Base-by-base conservation (phyloP, 2,329 filamentous ascomycete species). In the Hymenoscyphus albidus region DNA sequence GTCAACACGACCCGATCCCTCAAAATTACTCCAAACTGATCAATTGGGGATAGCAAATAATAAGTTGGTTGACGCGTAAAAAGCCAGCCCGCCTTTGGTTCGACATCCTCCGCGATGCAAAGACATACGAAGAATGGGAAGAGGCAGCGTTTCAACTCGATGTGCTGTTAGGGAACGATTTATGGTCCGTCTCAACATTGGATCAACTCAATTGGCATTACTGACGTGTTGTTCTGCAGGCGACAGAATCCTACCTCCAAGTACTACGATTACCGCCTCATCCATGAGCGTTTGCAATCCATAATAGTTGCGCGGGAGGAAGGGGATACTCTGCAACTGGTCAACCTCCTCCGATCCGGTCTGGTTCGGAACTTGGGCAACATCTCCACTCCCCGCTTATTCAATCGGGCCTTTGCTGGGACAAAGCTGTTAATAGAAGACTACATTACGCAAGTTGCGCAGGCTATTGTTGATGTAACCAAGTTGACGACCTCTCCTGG, bases 401-500 rank as follows among this genome's bases (percentile, higher is more conserved):
- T 93, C 79, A 93, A 93, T 72, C 85, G 89, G 64, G 90, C 92
- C 13, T 95, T 95, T 74, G 89, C 90, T 1, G 93, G 93, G 16
- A 97, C 93, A 0, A 97, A 97, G 76, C 85, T 91, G 62, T 79
- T 97, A 58, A 96, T 97, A 67, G 93, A 97, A 74, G 91, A 96
- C 76, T 97, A 97, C 74, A 88, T 96, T 67, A 88, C 88, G 0
- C 88, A 94, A 74, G 88, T 96, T 42, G 90, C 90, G n/a, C 85
- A 90, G 65, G 89, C 91, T 1, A 86, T 97, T 62, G 85, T 91
- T 66, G 88, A 93, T 73, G 88, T 97, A 44, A 88, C 88, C 35
- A 71, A 80, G 22, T 81, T 92, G 61, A 87, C 89, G 22, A 88
- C 85, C 0, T 81, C 80, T 18, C 80, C 82, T 0, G 78, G 70